Conservation (phyloP, 169 alveolate species). For the Miamiensis avidus region DNA sequence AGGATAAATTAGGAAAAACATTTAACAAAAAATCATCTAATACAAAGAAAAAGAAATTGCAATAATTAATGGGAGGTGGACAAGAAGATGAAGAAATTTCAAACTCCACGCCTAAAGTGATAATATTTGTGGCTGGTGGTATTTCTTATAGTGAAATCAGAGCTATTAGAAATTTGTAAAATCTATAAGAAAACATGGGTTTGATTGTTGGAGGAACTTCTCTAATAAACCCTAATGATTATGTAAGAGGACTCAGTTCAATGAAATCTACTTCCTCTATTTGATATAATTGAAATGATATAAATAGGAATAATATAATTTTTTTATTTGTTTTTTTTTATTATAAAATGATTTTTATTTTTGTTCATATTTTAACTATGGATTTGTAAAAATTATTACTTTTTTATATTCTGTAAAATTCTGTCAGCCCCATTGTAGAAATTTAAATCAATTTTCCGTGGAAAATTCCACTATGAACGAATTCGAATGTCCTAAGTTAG, state of each 20-base stretch:
- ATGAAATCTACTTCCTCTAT: background rate
- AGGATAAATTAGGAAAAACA: background rate
- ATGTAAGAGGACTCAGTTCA: background rate
- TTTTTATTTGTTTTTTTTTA: too few species aligned
- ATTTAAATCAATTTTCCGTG: too few species aligned
- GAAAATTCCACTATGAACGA: too few species aligned
- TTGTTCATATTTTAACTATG: too few species aligned
- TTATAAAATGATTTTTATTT: too few species aligned
- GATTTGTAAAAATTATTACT: too few species aligned
- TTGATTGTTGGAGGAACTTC: slow-evolving; percentile 7
- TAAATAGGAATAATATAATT: too few species aligned
- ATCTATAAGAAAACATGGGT: slow-evolving; percentile 1
- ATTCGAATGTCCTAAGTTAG: too few species aligned
- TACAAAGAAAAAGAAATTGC: slow-evolving; percentile 3
- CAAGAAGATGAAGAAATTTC: slow-evolving; percentile 17
- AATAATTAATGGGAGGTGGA: slow-evolving; percentile 14
- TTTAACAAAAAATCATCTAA: background rate
- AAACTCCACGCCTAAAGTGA: background rate
- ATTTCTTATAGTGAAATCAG: slow-evolving; percentile 15
- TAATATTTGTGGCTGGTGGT: slow-evolving; percentile 27
- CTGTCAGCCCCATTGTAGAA: too few species aligned
- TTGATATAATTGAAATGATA: too few species aligned
- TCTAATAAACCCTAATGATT: background rate
- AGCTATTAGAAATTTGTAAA: slow-evolving; percentile 3
- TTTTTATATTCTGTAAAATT: too few species aligned